These are phyloP conservation scores for Tulasnella sp. DNA, from an alignment of 768 basidiomycete species.

Conservation along the genomic window DNA sequence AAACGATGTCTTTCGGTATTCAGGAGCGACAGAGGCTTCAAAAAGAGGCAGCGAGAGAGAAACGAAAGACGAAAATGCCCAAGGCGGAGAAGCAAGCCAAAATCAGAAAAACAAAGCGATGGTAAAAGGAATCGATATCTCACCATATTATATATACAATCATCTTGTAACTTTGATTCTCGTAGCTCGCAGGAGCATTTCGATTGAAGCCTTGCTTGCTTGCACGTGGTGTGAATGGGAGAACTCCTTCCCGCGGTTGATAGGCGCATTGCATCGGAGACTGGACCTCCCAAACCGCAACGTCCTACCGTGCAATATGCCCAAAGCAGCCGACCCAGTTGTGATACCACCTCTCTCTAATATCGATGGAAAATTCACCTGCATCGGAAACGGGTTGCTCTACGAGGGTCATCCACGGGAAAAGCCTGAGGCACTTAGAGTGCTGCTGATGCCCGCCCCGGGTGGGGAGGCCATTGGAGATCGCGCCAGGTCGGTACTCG, in stretches of 20 bases:
- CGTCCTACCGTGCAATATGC: background rate
- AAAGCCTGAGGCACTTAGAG: conserved; percentile 2
- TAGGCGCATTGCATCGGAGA: background rate
- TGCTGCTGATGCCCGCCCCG: background rate
- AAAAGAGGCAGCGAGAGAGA: conserved; percentile 84
- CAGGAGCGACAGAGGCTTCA: conserved; percentile 89
- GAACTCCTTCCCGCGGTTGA: background rate
- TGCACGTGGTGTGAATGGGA: background rate
- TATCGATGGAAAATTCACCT: conserved; percentile 16
- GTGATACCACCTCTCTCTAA: conserved; percentile 22
- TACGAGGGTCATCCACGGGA: conserved; percentile 22
- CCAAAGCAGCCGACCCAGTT: conserved; percentile 21
- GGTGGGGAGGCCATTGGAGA: conserved; percentile 20
- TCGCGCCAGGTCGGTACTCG: background rate
- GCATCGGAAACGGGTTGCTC: conserved; percentile 23
- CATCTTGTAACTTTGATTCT: background rate
- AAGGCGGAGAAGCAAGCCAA: conserved; percentile 90
- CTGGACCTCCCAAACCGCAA: background rate
- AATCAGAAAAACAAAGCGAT: conserved; percentile 49
- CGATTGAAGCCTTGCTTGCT: no score
- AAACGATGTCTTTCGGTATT: conserved; percentile 27
- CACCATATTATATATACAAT: background rate
- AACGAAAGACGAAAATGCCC: conserved; percentile 88
- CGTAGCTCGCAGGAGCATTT: background rate
- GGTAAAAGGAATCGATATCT: background rate